Evolutionary conservation across 192 early-diverging fungal species (phyloP).

Genomic region (Backusella morwellensis): DNA sequence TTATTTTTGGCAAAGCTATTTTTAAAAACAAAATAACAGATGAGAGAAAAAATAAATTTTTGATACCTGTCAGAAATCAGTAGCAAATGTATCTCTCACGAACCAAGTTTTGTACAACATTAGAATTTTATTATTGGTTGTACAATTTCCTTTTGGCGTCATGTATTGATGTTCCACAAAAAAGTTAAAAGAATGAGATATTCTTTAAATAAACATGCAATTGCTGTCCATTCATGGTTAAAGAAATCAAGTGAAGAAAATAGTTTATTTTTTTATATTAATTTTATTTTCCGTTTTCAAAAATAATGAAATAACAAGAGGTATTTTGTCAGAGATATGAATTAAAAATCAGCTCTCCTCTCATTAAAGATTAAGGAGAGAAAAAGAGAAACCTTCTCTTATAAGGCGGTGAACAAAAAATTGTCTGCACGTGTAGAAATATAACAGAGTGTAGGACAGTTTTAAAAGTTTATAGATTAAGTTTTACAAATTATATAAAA

Average conservation of each 20-base stretch:
- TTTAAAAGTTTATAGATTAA: conserved; percentile 3
- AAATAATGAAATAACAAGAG: not conserved
- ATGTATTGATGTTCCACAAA: not conserved
- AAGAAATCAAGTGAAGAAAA: not conserved
- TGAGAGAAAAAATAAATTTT: not conserved
- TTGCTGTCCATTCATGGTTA: not conserved
- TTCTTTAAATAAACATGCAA: not conserved
- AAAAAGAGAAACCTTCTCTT: not conserved
- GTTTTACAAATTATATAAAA: not conserved
- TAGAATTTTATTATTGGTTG: not conserved
- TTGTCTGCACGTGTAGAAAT: conserved; percentile 6
- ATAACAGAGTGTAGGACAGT: not conserved
- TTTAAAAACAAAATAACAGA: not conserved
- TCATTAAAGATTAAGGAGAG: not conserved
- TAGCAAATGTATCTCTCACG: not conserved
- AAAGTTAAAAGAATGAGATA: not conserved
- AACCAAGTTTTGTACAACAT: not conserved
- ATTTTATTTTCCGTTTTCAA: not conserved
- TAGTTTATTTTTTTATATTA: not conserved
- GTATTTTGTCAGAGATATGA: not conserved
- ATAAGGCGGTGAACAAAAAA: conserved; percentile 1
- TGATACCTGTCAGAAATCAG: not conserved
- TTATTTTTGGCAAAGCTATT: not conserved
- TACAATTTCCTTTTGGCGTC: not conserved
- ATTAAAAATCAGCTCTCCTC: not conserved